Conservation (phyloP, 1,284 basidiomycete species). For the Tremellales sp. region DNA sequence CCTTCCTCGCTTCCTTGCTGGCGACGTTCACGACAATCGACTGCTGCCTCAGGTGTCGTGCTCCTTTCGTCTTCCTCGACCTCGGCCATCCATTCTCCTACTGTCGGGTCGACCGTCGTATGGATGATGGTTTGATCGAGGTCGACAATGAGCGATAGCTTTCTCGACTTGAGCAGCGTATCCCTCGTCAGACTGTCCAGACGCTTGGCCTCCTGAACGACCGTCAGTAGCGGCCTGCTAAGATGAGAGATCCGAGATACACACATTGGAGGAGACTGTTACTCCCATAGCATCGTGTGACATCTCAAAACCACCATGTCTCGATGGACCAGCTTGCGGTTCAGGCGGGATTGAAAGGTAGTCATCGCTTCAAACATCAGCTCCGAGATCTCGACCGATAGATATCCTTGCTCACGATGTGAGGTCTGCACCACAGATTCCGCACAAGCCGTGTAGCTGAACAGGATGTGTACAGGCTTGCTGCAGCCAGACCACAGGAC, state of each 20-base stretch:
- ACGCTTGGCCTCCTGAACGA: slow-evolving; percentile 73
- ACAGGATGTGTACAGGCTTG: slow-evolving; percentile 93
- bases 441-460: slow-evolving; percentile 87
- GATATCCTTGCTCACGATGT: slow-evolving; percentile 62
- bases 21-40: slow-evolving; percentile 35
- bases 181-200: slow-evolving; percentile 78
- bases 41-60: slow-evolving; percentile 34
- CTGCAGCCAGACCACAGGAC: slow-evolving; percentile 60
- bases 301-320: slow-evolving; percentile 42
- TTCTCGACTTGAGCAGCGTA: slow-evolving; percentile 68
- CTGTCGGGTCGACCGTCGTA: slow-evolving; percentile 96
- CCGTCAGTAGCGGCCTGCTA: slow-evolving; percentile 2
- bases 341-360: slow-evolving; percentile 79
- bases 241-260: slow-evolving; percentile 6
- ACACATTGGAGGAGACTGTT: slow-evolving; percentile 48
- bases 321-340: slow-evolving; percentile 50
- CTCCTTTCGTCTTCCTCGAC: slow-evolving; percentile 56
- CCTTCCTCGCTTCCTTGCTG: slow-evolving; percentile 1
- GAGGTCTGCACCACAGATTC: slow-evolving; percentile 88
- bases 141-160: slow-evolving; percentile 93
- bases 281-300: slow-evolving; percentile 47
- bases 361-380: slow-evolving; percentile 60
- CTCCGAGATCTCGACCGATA: neutral
- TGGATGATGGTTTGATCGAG: slow-evolving; percentile 98
- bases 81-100: slow-evolving; percentile 92